Evolutionary conservation across 805 yeast species (phyloP), one percentile per base, ranked within the genome.

Genomic region (Hanseniaspora occidentalis): DNA sequence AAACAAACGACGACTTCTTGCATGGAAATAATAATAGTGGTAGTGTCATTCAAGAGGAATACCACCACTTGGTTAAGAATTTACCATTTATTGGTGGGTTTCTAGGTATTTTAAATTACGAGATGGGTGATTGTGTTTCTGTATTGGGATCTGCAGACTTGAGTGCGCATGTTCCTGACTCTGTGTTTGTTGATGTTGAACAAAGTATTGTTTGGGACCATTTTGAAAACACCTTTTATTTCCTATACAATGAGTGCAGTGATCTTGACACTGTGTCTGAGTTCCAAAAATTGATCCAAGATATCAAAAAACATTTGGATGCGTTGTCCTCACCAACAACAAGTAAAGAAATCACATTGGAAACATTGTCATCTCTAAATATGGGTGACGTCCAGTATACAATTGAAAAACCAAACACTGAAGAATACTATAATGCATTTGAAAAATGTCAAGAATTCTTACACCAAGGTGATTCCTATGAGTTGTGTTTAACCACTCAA

Each of bases 11-110:
- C 14, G 24, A 38, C 6, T 42, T 46, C 17, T 33, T 35, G n/a
- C 40, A 64, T 6, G 14, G 18, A 9, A 17, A 31, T 3, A 17
- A 9, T n/a, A n/a, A n/a, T n/a, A n/a, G n/a, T n/a, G n/a, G n/a
- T n/a, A n/a, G n/a, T n/a, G n/a, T n/a, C n/a, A 16, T 40, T 16
- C 22, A n/a, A 11, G 16, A 33, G 9, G 19, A 20, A 6, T 13
- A 26, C 23, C 9, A 26, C n/a, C 11, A 18, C 2, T 13, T 26
- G 9, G 36, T 37, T 10, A 27, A 36, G 4, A 60, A 62, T 0
- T 61, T 84, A 16, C 95, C 95, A 1, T 92, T 92, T 51, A 63
- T 76, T 42, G 97, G 98, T n/a, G 99, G 99, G 0, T 67, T 84
- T 24, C 65, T 88, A 41, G 99, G 99, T 4, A 66, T 80, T 33